A percentile compares a stretch with the other conserved stretches of the same genome.
phyloP scores from a whole-genome alignment of 2,329 filamentous ascomycete genomes.

The Cytospora chrysosperma region DNA sequence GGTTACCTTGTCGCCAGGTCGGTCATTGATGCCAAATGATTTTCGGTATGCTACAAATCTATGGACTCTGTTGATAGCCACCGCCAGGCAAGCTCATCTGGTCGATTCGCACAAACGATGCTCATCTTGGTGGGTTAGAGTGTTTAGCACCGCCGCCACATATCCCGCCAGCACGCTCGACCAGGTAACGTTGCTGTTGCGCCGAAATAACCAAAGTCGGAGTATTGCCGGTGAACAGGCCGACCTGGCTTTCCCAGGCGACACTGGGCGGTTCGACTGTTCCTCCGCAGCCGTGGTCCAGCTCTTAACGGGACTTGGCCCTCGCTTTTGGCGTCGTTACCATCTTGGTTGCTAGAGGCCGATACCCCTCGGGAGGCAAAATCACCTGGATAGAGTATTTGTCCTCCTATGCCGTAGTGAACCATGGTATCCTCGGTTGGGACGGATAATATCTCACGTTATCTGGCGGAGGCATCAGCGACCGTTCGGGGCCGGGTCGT shows the following conservation, averaged over 20 bases:
- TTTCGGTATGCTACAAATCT: background rate
- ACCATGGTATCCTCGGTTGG: too few relatives aligned
- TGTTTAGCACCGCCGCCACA: background rate
- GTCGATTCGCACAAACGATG: background rate
- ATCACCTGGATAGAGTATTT: too few relatives aligned
- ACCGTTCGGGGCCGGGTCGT: too few relatives aligned
- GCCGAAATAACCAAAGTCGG: background rate
- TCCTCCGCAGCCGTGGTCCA: background rate
- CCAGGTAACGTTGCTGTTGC: background rate
- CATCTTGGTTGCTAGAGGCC: too few relatives aligned
- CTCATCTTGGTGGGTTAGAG: background rate
- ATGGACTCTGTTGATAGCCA: background rate
- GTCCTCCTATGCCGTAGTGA: too few relatives aligned
- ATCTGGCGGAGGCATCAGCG: too few relatives aligned
- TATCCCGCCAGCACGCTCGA: constrained; percentile 6
- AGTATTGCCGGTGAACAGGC: background rate
- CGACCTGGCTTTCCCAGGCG: background rate
- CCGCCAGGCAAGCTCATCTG: background rate
- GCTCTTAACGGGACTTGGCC: background rate
- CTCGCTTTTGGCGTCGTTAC: background rate
- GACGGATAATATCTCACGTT: too few relatives aligned
- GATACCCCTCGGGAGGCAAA: too few relatives aligned
- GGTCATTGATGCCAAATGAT: too few relatives aligned
- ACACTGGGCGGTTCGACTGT: too few relatives aligned
- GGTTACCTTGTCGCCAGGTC: background rate